Base-by-base conservation (phyloP, 139 green algal species). In the Haematococcus lacustris region DNA sequence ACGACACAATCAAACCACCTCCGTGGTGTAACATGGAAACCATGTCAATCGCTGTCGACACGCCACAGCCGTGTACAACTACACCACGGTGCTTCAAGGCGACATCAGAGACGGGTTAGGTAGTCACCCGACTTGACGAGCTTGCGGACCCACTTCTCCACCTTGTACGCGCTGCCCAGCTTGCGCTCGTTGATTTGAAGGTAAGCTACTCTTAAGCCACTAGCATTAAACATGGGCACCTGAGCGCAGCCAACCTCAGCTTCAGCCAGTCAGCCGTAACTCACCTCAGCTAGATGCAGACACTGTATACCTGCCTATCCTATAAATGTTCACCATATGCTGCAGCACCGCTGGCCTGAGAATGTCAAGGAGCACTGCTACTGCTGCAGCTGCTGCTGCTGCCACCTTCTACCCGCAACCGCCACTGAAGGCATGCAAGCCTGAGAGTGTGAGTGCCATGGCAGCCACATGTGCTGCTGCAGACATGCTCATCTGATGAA, bases 71-170 rank as follows among this genome's bases (percentile, higher is more conserved):
- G n/a, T n/a, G n/a, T n/a, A 57, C 47, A 57, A 57, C 47, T 77
- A 90, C 78, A 93, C 93, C 94, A 98, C 98, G 23, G 94, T n/a
- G n/a, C n/a, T n/a, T n/a, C n/a, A n/a, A n/a, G n/a, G n/a, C n/a
- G n/a, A n/a, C n/a, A n/a, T 78, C 63, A 91, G 21, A 81, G 81
- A 1, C 89, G 76, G 3, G 91, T 77, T 9, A 88, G 75, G 83
- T 95, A 98, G 68, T 95, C 86, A 0, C 94, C 94, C 17, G 83
- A 89, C 53, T 91, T 90, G 74, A 79, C 89, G 32, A 97, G 76
- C 79, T 98, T 97, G 26, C 94, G 86, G 61, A 98, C 93, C 93
- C 91, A 97, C 74, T 93, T 93, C 68, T 94, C 90, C 41, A 91
- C 80, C 79, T 91, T 85, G 82, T 93, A 94, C 6, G 59, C 75